These are phyloP conservation scores for Didymella sp. DNA, from an alignment of 2,329 filamentous ascomycete genomes.

Conservation along the genomic window DNA sequence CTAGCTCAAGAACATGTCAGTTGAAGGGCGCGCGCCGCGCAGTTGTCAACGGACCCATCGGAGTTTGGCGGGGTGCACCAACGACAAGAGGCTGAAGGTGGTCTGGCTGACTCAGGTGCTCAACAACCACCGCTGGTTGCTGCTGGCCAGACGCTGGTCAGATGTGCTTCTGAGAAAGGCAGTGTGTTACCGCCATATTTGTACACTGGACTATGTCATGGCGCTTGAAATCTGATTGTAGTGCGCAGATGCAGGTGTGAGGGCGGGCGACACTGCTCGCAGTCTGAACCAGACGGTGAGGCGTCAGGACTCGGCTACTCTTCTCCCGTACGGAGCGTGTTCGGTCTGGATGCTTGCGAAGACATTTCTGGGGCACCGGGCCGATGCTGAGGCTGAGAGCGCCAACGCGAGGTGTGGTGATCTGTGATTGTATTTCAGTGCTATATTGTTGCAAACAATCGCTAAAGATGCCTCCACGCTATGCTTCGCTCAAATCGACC, in stretches of 20 bases:
- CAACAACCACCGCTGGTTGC: not conserved
- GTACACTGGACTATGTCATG: conserved; percentile 6
- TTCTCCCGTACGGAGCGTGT: not conserved
- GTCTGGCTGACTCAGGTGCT: conserved; percentile 8
- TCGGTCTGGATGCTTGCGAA: not conserved
- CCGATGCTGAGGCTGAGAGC: too few relatives aligned
- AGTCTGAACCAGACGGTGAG: not conserved
- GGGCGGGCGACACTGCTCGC: not conserved
- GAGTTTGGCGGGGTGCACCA: conserved; percentile 14
- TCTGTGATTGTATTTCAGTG: too few relatives aligned
- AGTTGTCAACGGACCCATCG: conserved; percentile 9
- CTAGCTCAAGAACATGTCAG: conserved; percentile 19
- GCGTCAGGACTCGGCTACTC: not conserved
- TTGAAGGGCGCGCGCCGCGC: conserved; percentile 21
- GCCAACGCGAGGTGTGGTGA: too few relatives aligned
- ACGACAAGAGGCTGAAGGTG: conserved; percentile 1
- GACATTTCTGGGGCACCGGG: too few relatives aligned
- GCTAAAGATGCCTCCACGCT: too few relatives aligned
- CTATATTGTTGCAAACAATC: too few relatives aligned
- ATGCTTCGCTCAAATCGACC: conserved; percentile 30
- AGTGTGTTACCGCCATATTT: conserved; percentile 6
- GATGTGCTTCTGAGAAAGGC: conserved; percentile 1
- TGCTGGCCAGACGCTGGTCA: not conserved
- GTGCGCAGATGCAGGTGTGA: not conserved
- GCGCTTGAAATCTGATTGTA: not conserved